Evolutionary conservation across 208 protist species (phyloP), one percentile per base, ranked within the genome.

Genomic region (Crithidia acanthocephali): DNA sequence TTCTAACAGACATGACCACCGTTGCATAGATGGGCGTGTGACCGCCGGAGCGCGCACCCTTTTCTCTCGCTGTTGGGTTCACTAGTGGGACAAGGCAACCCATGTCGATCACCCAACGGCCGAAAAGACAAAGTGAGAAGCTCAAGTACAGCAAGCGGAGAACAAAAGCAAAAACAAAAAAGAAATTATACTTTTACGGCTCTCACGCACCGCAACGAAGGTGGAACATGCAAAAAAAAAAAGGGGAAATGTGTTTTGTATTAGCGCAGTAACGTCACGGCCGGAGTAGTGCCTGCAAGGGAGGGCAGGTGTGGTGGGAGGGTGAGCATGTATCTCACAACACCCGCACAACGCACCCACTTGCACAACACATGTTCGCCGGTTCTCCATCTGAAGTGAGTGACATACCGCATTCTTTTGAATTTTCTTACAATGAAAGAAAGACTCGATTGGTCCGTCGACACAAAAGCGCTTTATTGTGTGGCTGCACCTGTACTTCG

Each of bases 41-140:
- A 20, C 27, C 33, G 55, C 15, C 33, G n/a, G 55, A 27, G 55
- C 55, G 22, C 4, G 25, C 55, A 27, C 13, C 15, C 32, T 27
- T 44, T 33, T 16, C n/a, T 16, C n/a, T 44, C 7, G 32, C 55
- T 44, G 55, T 23, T 44, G 16, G 7, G 32, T 2, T 60, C 55
- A 44, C 28, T 60, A 25, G 33, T 60, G 55, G 27, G 55, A 60
- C 40, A 63, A 45, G 33, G 37, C 57, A 63, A 47, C 37, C 37
- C 40, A 50, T 33, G 30, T 32, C 25, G 33, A 16, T 47, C 33
- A 6, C 55, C 25, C 23, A 50, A 30, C 57, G 18, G 25, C 57
- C 1, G 7, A 63, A 47, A 15, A 40, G 18, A 63, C n/a, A 50
- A 40, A 27, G 23, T 10, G 20, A 30, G 28, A 30, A 18, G 40